These are phyloP conservation scores for Collybia sordida DNA, from an alignment of 768 basidiomycete genomes.

Conservation along the genomic window DNA sequence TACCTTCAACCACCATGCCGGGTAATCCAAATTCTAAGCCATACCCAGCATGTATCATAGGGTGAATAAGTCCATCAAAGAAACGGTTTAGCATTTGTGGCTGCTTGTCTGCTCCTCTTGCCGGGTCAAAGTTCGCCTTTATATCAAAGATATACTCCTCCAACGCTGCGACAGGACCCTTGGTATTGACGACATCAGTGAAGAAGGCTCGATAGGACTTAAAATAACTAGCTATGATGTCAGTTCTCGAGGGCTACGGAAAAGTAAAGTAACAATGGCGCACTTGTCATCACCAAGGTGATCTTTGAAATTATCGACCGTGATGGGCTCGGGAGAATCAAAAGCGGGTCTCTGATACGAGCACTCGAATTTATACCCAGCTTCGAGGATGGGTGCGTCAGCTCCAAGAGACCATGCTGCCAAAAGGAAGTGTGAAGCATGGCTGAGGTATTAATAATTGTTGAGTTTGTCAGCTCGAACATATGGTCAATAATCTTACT, in stretches of 20 bases:
- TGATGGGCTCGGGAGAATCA: constrained; percentile 42
- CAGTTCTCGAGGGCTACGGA: background rate
- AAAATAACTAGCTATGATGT: constrained; percentile 47
- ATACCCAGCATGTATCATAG: constrained; percentile 63
- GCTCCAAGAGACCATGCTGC: constrained; percentile 25
- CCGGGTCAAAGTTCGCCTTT: constrained; percentile 40
- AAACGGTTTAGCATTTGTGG: constrained; percentile 33
- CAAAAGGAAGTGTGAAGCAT: constrained; percentile 22
- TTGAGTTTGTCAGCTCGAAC: constrained; percentile 13
- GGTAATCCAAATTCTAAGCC: constrained; percentile 61
- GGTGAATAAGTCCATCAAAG: constrained; percentile 57
- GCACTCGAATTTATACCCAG: constrained; percentile 31
- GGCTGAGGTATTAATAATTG: constrained; percentile 30
- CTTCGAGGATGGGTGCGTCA: constrained; percentile 28
- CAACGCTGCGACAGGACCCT: constrained; percentile 39
- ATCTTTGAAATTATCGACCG: constrained; percentile 42
- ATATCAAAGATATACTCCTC: constrained; percentile 56
- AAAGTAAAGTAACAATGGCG: background rate
- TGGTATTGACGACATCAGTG: constrained; percentile 33
- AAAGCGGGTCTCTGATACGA: constrained; percentile 32
- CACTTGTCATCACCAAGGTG: constrained; percentile 51
- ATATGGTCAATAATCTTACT: no score
- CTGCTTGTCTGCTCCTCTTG: constrained; percentile 6
- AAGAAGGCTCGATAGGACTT: constrained; percentile 54
- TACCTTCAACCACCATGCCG: constrained; percentile 65